Percentiles rank a stretch among this genome's conserved stretches.
These are phyloP conservation scores for Hypoxylon cercidicola DNA, from an alignment of 495 filamentous ascomycete genomes.

Conservation along the genomic window DNA sequence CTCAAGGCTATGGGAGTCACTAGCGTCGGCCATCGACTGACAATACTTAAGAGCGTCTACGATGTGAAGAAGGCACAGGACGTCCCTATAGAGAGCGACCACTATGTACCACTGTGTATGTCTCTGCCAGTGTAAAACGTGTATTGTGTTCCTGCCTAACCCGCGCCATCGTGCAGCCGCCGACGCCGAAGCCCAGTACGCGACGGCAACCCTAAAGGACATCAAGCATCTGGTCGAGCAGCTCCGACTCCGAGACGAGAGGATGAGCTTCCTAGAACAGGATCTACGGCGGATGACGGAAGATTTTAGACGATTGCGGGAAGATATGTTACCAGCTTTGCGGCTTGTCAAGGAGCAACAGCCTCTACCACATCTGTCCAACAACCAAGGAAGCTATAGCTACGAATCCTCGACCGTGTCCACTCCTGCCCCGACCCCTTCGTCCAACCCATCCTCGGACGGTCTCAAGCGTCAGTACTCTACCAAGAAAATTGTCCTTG, in stretches of 20 bases:
- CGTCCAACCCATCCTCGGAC: slow-evolving; percentile 56
- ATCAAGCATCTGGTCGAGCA: slow-evolving; percentile 88
- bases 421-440: slow-evolving; percentile 62
- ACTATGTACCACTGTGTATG: slow-evolving; percentile 94
- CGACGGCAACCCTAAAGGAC: slow-evolving; percentile 89
- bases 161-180: slow-evolving; percentile 67
- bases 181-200: slow-evolving; percentile 84
- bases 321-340: slow-evolving; percentile 90
- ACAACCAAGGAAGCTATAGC: slow-evolving; percentile 51
- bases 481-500: slow-evolving; percentile 88
- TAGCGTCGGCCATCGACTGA: slow-evolving; percentile 93
- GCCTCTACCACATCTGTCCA: slow-evolving; percentile 73
- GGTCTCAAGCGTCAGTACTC: slow-evolving; percentile 84
- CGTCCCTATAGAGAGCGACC: slow-evolving; percentile 87
- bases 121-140: slow-evolving; percentile 23
- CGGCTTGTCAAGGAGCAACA: slow-evolving; percentile 92
- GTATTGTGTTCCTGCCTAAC: slow-evolving; percentile 39
- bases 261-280: slow-evolving; percentile 79
- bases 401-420: slow-evolving; percentile 59
- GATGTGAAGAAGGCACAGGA: slow-evolving; percentile 93
- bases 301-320: slow-evolving; percentile 83
- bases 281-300: slow-evolving; percentile 84
- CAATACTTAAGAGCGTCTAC: slow-evolving; percentile 93
- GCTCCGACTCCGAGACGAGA: slow-evolving; percentile 85
- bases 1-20: slow-evolving; percentile 92